Conservation (phyloP, 2,329 filamentous ascomycete genomes). For the Ceratocystis lukuohia region DNA sequence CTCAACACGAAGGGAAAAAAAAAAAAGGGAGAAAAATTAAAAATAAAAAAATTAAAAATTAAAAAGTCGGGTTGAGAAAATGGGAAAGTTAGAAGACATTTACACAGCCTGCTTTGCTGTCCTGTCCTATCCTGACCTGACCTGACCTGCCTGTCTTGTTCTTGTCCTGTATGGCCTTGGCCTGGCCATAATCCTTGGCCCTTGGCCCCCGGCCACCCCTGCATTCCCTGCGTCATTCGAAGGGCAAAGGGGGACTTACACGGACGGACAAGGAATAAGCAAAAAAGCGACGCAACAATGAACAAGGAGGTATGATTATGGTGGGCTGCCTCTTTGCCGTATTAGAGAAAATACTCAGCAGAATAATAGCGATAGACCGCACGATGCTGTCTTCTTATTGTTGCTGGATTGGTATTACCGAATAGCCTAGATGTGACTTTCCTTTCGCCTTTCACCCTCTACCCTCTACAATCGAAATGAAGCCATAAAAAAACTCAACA, state of each 20-base stretch:
- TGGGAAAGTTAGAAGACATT: not conserved
- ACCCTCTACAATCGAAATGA: too few species aligned
- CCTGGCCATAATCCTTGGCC: not conserved
- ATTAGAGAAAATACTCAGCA: not conserved
- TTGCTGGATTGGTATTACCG: too few species aligned
- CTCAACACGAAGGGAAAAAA: not conserved
- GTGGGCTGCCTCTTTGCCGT: not conserved
- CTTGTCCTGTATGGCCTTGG: too few species aligned
- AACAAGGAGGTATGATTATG: not conserved
- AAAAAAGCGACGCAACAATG: not conserved
- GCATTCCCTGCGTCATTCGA: not conserved
- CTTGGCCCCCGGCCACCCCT: not conserved
- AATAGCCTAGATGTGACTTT: too few species aligned
- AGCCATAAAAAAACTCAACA: too few species aligned
- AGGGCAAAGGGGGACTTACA: not conserved
- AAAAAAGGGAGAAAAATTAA: not conserved
- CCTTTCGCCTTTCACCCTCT: too few species aligned
- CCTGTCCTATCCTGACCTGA: not conserved
- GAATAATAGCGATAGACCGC: too few species aligned
- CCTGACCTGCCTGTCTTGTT: too few species aligned
- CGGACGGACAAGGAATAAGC: not conserved
- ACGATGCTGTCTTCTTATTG: too few species aligned
- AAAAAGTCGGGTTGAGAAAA: not conserved
- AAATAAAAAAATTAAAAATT: not conserved
- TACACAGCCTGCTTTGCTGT: slow-evolving; percentile 1